Base-by-base conservation (phyloP, 2,329 filamentous ascomycete genomes). In the Penicillium sp. region DNA sequence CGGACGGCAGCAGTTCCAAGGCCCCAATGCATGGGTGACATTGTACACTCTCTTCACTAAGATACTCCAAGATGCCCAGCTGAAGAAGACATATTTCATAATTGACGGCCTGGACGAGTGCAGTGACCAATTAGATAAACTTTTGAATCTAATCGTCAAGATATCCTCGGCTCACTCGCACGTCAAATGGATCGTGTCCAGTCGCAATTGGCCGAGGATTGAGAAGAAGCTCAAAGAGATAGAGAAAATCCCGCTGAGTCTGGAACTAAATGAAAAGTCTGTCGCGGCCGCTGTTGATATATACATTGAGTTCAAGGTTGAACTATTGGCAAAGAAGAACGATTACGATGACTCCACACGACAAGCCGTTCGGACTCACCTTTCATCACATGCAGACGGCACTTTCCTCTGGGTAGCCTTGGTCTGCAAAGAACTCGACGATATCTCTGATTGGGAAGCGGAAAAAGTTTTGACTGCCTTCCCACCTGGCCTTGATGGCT, bases 381-480 rank as follows among this genome's bases (percentile, higher is more conserved):
- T 76, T 1, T 42, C 21, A 0, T 24, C 40, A 3, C 75, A 78
- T 33, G 65, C 74, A 6, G 59, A 74, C 16, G 66, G 61, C 7
- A 79, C 75, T 0, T 78, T 78, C 52, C 72, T 79, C 28, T 79
- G 74, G 76, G 75, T 76, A 21, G 69, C 74, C 18, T 66, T 77
- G 43, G 73, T 75, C 9, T 74, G 65, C 55, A 55, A 73, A 60
- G 58, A 66, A 8, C 69, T 76, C 8, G 55, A 48, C 26, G 54
- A 65, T 1, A 52, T 62, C 3, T 14, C 47, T 6, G 9, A 12
- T 7, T 33, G 7, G 30, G 12, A 33, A 9, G 8, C 12, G 5
- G 30, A 33, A 14, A 9, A 33, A 7, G 40, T 58, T 28, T 52
- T 67, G 20, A 59, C 63, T 2, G 46, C 53, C 6, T 42, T 28